Conservation (phyloP, 371 early-diverging fungal genomes). For the Capniomyces stellatus region DNA sequence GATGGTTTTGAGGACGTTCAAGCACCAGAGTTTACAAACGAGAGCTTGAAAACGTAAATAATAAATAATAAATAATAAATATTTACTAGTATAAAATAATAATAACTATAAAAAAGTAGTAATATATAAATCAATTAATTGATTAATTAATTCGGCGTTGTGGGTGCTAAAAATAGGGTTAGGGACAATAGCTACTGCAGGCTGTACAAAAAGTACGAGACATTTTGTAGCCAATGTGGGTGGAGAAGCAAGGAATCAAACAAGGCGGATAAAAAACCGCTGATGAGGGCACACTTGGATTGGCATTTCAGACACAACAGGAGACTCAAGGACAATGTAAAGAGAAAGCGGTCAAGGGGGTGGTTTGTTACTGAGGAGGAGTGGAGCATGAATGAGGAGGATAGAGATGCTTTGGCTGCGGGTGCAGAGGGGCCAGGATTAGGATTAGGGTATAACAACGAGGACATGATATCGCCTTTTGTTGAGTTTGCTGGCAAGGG, state of each 20-base stretch:
- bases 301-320: conserved; percentile 3
- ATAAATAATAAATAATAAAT: not conserved
- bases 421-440: not conserved
- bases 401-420: not conserved
- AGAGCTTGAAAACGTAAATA: not conserved
- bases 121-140: too few relatives aligned
- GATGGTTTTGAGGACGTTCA: not conserved
- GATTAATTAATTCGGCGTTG: too few relatives aligned
- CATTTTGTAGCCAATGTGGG: too few relatives aligned
- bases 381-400: not conserved
- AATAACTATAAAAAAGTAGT: too few relatives aligned
- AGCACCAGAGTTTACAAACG: not conserved
- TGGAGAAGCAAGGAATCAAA: too few relatives aligned
- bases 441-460: not conserved
- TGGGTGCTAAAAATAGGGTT: too few relatives aligned
- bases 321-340: not conserved
- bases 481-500: not conserved
- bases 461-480: not conserved
- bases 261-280: conserved; percentile 40
- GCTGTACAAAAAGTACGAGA: too few relatives aligned
- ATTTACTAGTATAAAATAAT: too few relatives aligned
- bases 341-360: not conserved
- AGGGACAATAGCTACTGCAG: too few relatives aligned
- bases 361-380: not conserved
- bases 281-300: conserved; percentile 13